Percentiles rank a stretch among this genome's conserved stretches.
Conservation (phyloP, 208 protist genomes). For the Trypanosomatidae sp. region DNA sequence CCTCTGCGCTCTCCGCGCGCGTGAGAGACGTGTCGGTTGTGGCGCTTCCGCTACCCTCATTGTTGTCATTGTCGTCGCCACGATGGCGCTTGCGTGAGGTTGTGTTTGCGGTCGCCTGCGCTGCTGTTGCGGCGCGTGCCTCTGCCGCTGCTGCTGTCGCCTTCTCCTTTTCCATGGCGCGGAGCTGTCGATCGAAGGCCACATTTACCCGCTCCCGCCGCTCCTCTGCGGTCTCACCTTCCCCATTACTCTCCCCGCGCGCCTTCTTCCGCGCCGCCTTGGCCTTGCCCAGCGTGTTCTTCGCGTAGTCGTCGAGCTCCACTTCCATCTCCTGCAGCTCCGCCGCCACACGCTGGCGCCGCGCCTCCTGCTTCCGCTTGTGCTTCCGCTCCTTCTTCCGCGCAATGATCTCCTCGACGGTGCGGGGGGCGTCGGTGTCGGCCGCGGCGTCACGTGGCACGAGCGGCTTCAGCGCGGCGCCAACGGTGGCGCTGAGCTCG, state of each 20-base stretch:
- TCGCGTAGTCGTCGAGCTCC: conserved; percentile 41
- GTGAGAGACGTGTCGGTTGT: no score
- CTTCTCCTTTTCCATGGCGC: no score
- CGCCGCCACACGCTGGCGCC: conserved; percentile 44
- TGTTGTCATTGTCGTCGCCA: not conserved
- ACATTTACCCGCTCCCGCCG: conserved; percentile 27
- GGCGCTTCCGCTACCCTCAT: no score
- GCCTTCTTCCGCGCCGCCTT: conserved; percentile 30
- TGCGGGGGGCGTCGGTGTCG: conserved; percentile 11
- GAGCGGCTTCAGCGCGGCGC: conserved; percentile 11
- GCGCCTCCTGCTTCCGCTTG: conserved; percentile 54
- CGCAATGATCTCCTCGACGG: conserved; percentile 63
- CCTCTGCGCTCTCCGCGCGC: no score
- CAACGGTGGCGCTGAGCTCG: conserved; percentile 31
- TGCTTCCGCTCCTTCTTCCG: conserved; percentile 86
- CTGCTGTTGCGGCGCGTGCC: not conserved
- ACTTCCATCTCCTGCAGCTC: conserved; percentile 41
- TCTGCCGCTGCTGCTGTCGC: no score
- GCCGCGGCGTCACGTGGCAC: conserved; percentile 1
- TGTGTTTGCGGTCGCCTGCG: not conserved
- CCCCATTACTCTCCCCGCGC: conserved; percentile 15
- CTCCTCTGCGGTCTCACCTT: conserved; percentile 3
- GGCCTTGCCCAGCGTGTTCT: conserved; percentile 24
- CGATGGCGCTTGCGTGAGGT: conserved; percentile 23
- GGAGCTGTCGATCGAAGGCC: conserved; percentile 45